Conservation (phyloP, 2,329 filamentous ascomycete species). For the Paecilomyces dactylethromorphus region DNA sequence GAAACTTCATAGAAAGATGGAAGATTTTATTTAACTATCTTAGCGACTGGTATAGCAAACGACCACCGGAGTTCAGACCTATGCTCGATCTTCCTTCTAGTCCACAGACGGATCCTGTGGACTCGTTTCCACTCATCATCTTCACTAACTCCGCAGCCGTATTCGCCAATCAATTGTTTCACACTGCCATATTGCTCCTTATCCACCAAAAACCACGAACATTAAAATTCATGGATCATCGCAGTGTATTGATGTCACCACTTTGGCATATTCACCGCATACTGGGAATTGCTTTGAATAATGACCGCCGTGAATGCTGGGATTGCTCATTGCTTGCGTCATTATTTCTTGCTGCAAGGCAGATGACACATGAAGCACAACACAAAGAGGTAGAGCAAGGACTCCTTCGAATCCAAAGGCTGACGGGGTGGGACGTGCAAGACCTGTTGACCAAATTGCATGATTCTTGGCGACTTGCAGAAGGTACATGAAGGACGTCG, state of each 20-base stretch:
- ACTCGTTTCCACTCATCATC: constrained; percentile 32
- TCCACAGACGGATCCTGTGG: constrained; percentile 20
- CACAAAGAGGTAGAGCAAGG: constrained; percentile 37
- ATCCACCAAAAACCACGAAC: constrained; percentile 47
- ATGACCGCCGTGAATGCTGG: constrained; percentile 41
- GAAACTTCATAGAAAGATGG: constrained; percentile 11
- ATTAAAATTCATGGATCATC: constrained; percentile 23
- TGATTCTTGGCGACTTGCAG: background rate
- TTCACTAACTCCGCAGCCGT: constrained; percentile 41
- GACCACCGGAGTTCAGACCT: constrained; percentile 19
- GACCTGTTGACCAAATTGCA: constrained; percentile 12
- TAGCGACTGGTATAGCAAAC: constrained; percentile 20
- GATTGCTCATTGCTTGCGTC: constrained; percentile 44
- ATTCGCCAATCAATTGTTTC: constrained; percentile 50
- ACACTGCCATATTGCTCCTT: constrained; percentile 49
- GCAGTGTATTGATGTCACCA: constrained; percentile 32
- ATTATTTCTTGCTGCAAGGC: constrained; percentile 38
- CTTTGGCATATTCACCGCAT: constrained; percentile 46
- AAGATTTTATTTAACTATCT: constrained; percentile 18
- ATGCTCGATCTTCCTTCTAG: constrained; percentile 22
- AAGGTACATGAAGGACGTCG: constrained; percentile 12
- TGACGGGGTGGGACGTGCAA: constrained; percentile 39
- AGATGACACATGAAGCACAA: constrained; percentile 45
- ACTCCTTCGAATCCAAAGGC: constrained; percentile 28
- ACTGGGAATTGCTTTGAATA: constrained; percentile 45